A percentile compares a stretch with the other conserved stretches of the same genome.
phyloP scores from a whole-genome alignment of 805 yeast genomes.

The Ogataea saltuana region DNA sequence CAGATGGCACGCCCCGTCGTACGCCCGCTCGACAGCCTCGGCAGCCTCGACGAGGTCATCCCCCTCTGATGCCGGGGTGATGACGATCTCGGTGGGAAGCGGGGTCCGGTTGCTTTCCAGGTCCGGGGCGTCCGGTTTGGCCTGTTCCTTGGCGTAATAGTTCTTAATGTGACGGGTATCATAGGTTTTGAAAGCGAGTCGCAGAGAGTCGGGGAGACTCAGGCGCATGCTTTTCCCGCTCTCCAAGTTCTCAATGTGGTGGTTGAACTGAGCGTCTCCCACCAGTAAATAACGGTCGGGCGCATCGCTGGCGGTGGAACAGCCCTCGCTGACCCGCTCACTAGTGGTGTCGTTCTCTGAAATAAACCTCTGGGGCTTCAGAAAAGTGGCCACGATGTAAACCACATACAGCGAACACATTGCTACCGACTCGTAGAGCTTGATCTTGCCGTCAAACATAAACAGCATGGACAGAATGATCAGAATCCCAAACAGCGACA shows the following conservation, averaged over 20 bases:
- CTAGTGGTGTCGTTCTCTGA: too few species aligned
- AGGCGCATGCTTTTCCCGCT: conserved; percentile 29
- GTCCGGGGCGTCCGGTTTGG: not conserved
- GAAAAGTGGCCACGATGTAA: conserved; percentile 51
- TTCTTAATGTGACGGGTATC: conserved; percentile 18
- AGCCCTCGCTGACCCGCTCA: conserved; percentile 9
- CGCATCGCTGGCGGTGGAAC: too few species aligned
- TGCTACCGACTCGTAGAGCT: conserved; percentile 53
- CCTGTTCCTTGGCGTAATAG: conserved; percentile 5
- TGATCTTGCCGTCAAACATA: conserved; percentile 55
- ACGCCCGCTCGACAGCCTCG: not conserved
- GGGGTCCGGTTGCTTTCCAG: conserved; percentile 1
- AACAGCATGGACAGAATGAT: conserved; percentile 51
- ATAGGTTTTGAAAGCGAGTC: conserved; percentile 26
- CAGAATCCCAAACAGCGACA: conserved; percentile 54
- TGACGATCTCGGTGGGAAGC: conserved; percentile 15
- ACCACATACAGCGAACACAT: conserved; percentile 57
- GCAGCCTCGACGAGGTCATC: conserved; percentile 4
- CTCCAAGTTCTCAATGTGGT: conserved; percentile 32
- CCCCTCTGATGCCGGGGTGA: conserved; percentile 15
- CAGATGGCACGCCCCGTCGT: not conserved
- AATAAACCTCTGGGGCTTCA: conserved; percentile 22
- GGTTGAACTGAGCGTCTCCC: conserved; percentile 22
- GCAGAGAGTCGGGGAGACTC: conserved; percentile 36
- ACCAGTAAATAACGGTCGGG: too few species aligned